Evolutionary conservation across 306 rosid species (phyloP), one percentile per base, ranked within the genome.

Genomic region (Mucuna pruriens): DNA sequence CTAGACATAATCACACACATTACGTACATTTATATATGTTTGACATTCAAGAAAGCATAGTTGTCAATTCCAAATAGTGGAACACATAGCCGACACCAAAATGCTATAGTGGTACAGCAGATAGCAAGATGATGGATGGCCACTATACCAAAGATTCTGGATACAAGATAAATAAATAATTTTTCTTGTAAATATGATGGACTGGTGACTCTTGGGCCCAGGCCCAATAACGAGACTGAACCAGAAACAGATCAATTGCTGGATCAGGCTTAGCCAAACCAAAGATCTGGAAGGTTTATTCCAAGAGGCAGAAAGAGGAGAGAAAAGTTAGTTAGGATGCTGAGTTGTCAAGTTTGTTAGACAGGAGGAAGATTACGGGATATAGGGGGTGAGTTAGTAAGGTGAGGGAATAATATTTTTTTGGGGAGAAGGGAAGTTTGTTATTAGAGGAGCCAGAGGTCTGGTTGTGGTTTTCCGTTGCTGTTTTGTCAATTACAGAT

Each of bases 41-140:
- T 60, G 62, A 64, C 11, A 63, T 77, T 74, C 31, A 66, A 65
- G 29, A 48, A 57, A 58, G 64, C 54, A 51, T 22, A 66, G 17
- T 16, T 38, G 68, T 39, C 54, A 25, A 25, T 33, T 46, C 61
- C 2, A 7, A 23, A 44, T 64, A 17, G 45, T 4, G 12, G 51
- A 6, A 45, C 39, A 34, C 9, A 33, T 69, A 3, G 81, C 64
- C 64, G 12, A 13, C 52, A 44, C 64, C 51, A 16, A 34, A 65
- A 34, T 1, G 10, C 15, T 10, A 15, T 0, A 12, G 15, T 7
- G 15, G 12, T 39, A 11, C 36, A 44, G 54, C 0, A 51, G 10
- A n/a, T 45, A 61, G 55, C 3, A 36, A 23, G 62, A 46, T 33
- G 22, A 64, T 12, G 36, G 62, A 46, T 33, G 22, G 48, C 17